A percentile compares a stretch with the other conserved stretches of the same genome.
phyloP scores from a whole-genome alignment of 2,329 filamentous ascomycete genomes.

The Alternaria gansuensis region DNA sequence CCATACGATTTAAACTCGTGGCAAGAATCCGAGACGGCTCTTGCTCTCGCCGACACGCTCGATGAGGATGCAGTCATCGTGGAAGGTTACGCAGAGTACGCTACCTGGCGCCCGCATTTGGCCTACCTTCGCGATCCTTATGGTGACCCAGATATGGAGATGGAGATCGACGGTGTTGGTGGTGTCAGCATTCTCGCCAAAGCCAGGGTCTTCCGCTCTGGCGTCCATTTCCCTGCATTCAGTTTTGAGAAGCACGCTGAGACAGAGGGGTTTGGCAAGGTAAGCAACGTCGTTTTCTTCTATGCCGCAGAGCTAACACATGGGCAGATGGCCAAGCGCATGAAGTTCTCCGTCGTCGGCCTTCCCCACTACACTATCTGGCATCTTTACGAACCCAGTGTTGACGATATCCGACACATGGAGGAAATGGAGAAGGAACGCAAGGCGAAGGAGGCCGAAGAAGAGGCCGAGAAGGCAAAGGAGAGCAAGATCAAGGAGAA shows the following conservation, averaged over 20 bases:
- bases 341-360: conserved; percentile 94
- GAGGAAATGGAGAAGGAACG: conserved; percentile 96
- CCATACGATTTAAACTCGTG: conserved; percentile 98
- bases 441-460: conserved; percentile 79
- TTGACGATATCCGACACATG: conserved; percentile 97
- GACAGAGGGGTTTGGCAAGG: conserved; percentile 98
- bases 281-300: conserved; percentile 53
- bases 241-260: conserved; percentile 99
- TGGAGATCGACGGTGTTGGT: conserved; percentile 98
- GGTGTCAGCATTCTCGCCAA: conserved; percentile 98
- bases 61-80: conserved; percentile 99
- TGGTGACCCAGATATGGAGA: conserved; percentile 98
- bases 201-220: conserved; percentile 91
- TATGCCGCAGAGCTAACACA: conserved; percentile 34
- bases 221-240: conserved; percentile 97
- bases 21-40: conserved; percentile 97
- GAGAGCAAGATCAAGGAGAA: conserved; percentile 81
- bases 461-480: conserved; percentile 75
- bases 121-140: conserved; percentile 97
- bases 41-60: conserved; percentile 90
- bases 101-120: conserved; percentile 96
- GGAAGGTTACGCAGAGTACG: conserved; percentile 98
- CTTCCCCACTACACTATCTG: conserved; percentile 98
- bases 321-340: conserved; percentile 89
- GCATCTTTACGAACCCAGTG: conserved; percentile 99